A percentile compares a stretch with the other conserved stretches of the same genome.
These are phyloP conservation scores for Batrachochytrium dendrobatidis DNA, from an alignment of 371 early-diverging fungal genomes.

Conservation along the genomic window DNA sequence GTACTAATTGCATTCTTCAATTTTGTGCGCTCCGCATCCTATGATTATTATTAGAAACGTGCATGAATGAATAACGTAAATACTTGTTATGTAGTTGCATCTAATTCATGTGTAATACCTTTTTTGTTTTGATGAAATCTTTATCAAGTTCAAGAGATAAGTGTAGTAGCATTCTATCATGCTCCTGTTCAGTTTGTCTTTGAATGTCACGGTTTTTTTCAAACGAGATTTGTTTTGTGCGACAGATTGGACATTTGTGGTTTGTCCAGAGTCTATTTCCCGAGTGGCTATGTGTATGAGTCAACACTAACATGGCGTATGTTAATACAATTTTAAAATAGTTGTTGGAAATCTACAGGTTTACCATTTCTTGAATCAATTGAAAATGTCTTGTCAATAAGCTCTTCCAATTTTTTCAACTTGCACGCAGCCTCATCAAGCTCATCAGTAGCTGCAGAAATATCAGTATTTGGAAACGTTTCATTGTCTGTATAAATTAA, in stretches of 20 bases:
- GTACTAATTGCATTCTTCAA: slow-evolving; percentile 14
- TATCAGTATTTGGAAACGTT: too few species aligned
- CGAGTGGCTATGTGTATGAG: slow-evolving; percentile 31
- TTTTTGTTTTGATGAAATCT: slow-evolving; percentile 19
- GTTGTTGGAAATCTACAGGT: too few species aligned
- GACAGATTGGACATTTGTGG: slow-evolving; percentile 34
- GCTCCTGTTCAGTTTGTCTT: slow-evolving; percentile 26
- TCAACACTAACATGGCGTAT: slow-evolving; percentile 8
- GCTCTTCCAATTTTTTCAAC: slow-evolving; percentile 3
- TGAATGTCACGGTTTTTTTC: slow-evolving; percentile 14
- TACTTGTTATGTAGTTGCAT: background rate
- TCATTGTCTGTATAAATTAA: too few species aligned
- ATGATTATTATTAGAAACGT: background rate
- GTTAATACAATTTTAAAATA: background rate
- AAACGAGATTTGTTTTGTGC: slow-evolving; percentile 10
- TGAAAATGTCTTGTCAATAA: slow-evolving; percentile 1
- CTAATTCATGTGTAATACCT: slow-evolving; percentile 11
- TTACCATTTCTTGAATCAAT: slow-evolving; percentile 1
- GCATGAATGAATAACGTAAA: background rate
- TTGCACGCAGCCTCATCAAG: slow-evolving; percentile 4
- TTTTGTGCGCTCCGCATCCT: slow-evolving; percentile 18
- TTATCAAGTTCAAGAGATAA: slow-evolving; percentile 27
- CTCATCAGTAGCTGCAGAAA: background rate
- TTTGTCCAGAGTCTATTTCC: slow-evolving; percentile 34
- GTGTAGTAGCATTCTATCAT: slow-evolving; percentile 30